These are phyloP conservation scores for Xylaria sp. DNA, from an alignment of 2,329 filamentous ascomycete genomes.

Conservation along the genomic window DNA sequence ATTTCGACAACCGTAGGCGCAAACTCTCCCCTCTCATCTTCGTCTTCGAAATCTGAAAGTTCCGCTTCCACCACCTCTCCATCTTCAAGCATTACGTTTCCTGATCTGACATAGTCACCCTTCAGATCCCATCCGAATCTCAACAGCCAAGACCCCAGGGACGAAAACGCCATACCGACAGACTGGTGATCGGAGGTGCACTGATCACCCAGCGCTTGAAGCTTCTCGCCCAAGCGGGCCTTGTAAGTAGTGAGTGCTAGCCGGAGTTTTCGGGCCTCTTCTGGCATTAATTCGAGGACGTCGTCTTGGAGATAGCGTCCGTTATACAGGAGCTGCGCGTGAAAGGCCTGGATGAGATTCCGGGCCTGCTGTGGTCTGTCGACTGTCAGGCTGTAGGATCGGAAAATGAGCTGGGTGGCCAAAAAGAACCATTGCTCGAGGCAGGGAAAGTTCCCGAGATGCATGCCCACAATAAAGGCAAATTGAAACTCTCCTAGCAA, in stretches of 20 bases:
- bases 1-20: constrained; percentile 60
- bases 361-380: constrained; percentile 52
- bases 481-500: constrained; percentile 67
- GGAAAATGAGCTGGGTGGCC: constrained; percentile 56
- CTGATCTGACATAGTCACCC: constrained; percentile 54
- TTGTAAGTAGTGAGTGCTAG: constrained; percentile 61
- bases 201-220: constrained; percentile 44
- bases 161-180: constrained; percentile 55
- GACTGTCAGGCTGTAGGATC: constrained; percentile 53
- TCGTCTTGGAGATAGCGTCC: constrained; percentile 54
- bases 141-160: constrained; percentile 55
- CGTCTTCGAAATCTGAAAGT: constrained; percentile 57
- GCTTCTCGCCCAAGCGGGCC: constrained; percentile 55
- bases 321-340: constrained; percentile 62
- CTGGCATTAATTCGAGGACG: constrained; percentile 47
- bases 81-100: constrained; percentile 58
- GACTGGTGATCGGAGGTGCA: constrained; percentile 49
- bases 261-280: constrained; percentile 46
- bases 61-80: constrained; percentile 56
- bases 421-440: constrained; percentile 68
- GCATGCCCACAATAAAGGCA: constrained; percentile 61
- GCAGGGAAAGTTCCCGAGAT: constrained; percentile 64
- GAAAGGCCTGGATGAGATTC: constrained; percentile 56
- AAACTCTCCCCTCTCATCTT: constrained; percentile 61
- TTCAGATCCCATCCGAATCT: constrained; percentile 61